These are phyloP conservation scores for Aaosphaeria arxii DNA, from an alignment of 2,329 filamentous ascomycete species.

Conservation along the genomic window DNA sequence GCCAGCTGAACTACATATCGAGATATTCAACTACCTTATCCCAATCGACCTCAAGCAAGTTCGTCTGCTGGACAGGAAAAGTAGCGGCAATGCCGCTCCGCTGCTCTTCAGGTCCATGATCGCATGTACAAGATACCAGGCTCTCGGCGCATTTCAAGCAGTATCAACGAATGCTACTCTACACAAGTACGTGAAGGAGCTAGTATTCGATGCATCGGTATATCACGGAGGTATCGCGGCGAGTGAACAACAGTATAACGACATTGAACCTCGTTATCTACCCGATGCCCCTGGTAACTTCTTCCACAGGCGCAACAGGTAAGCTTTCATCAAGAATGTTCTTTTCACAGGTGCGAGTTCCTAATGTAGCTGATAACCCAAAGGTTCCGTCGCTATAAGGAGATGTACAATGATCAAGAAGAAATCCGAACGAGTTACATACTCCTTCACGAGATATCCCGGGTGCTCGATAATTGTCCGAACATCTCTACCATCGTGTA, in stretches of 20 bases:
- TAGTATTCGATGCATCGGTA: constrained; percentile 29
- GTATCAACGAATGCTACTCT: constrained; percentile 21
- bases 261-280: not conserved
- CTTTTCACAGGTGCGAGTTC: not conserved
- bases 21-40: constrained; percentile 23
- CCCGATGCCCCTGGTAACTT: not conserved
- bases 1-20: constrained; percentile 26
- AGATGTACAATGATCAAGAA: constrained; percentile 24
- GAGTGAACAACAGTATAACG: constrained; percentile 6
- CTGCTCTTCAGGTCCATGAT: constrained; percentile 21
- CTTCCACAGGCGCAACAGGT: not conserved
- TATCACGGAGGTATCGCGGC: constrained; percentile 15
- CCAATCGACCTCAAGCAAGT: constrained; percentile 20
- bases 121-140: constrained; percentile 25
- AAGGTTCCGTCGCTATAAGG: constrained; percentile 19
- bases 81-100: constrained; percentile 21
- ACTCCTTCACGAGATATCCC: constrained; percentile 20
- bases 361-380: not conserved
- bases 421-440: constrained; percentile 17
- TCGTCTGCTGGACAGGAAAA: constrained; percentile 15
- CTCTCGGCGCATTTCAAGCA: constrained; percentile 24
- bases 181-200: constrained; percentile 24
- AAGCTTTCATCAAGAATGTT: not conserved
- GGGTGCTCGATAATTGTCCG: constrained; percentile 19
- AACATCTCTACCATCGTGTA: constrained; percentile 23